Conservation (phyloP, 1,284 basidiomycete species). For the Ustilago curta region DNA sequence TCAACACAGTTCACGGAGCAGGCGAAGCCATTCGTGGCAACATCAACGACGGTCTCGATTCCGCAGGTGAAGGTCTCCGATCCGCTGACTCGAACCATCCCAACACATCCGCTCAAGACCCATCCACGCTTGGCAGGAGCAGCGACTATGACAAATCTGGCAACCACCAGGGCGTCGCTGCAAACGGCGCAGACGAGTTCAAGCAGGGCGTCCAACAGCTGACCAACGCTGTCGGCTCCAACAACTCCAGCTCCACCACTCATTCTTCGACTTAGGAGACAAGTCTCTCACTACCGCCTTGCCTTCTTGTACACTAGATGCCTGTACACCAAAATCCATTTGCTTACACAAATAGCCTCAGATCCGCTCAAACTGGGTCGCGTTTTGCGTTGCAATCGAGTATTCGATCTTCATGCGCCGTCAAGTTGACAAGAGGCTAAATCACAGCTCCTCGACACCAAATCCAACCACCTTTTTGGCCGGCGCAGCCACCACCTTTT, state of each 20-base stretch:
- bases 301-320: not conserved
- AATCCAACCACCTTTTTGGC: conserved; percentile 39
- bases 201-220: conserved; percentile 28
- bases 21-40: conserved; percentile 59
- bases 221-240: conserved; percentile 4
- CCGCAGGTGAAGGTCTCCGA: conserved; percentile 49
- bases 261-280: conserved; percentile 2
- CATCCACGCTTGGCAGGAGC: conserved; percentile 20
- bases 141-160: conserved; percentile 23
- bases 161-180: conserved; percentile 25
- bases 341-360: not conserved
- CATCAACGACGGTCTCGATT: conserved; percentile 53
- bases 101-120: conserved; percentile 3
- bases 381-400: not conserved
- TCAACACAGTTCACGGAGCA: conserved; percentile 49
- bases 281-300: not conserved
- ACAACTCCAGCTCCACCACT: conserved; percentile 8
- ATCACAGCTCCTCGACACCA: conserved; percentile 32
- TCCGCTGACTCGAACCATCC: conserved; percentile 6
- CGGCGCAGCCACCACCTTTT: conserved; percentile 28
- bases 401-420: too few relatives aligned
- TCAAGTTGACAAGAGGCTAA: not conserved
- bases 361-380: not conserved
- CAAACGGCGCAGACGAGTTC: conserved; percentile 34
- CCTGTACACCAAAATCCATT: not conserved